phyloP scores from a whole-genome alignment of 768 basidiomycete genomes.

The Amanita phalloides region DNA sequence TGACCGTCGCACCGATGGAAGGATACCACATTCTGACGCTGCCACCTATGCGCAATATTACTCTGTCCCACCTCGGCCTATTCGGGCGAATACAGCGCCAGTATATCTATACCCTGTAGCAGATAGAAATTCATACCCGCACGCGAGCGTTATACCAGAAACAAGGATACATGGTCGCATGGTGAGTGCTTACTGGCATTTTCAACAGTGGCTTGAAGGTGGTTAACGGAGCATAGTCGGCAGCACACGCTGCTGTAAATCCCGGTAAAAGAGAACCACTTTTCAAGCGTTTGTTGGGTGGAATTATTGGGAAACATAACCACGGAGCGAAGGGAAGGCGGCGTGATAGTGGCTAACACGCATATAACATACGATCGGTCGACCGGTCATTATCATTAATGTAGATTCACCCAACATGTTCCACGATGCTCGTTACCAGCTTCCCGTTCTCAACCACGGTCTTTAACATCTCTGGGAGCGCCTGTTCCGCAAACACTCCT shows the following conservation, averaged over 20 bases:
- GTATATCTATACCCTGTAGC: background rate
- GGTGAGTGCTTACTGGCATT: background rate
- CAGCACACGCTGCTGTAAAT: background rate
- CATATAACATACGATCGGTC: background rate
- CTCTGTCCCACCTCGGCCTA: background rate
- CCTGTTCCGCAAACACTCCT: constrained; percentile 80
- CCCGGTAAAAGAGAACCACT: background rate
- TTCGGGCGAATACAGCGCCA: background rate
- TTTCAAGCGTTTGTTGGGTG: background rate
- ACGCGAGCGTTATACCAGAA: background rate
- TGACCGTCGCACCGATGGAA: background rate
- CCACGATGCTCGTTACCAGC: constrained; percentile 80
- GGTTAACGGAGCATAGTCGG: background rate
- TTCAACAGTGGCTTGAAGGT: background rate
- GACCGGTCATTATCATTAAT: background rate
- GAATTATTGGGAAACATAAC: background rate
- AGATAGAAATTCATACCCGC: background rate
- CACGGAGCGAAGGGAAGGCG: background rate
- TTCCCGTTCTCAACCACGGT: constrained; percentile 74
- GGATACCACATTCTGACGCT: background rate
- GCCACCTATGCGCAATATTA: background rate
- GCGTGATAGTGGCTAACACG: background rate
- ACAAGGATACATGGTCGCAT: background rate
- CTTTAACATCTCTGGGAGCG: constrained; percentile 94
- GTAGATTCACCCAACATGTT: constrained; percentile 53